Base-by-base conservation (phyloP, 768 basidiomycete genomes). In the Cyathus striatus region DNA sequence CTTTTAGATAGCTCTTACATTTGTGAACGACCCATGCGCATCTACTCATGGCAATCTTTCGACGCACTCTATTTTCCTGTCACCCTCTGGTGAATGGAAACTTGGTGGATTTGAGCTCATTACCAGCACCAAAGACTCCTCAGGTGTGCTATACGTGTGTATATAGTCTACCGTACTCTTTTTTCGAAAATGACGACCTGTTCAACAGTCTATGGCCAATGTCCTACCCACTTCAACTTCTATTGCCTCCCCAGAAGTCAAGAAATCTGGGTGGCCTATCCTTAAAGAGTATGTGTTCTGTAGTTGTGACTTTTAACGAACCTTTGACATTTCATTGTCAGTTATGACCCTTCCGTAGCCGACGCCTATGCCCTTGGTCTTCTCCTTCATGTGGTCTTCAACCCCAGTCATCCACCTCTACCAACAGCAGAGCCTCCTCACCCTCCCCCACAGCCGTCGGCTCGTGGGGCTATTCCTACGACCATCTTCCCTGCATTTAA, bases 41-140 rank as follows among this genome's bases (percentile, higher is more conserved):
- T 90, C 89, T 2, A 88, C 89, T 0, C 92, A 96, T 52, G 93
- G 91, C 17, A 87, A 83, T 50, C 57, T 94, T 43, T 69, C 79
- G 45, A 60, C 76, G n/a, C 73, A 76, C 44, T 81, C 89, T 1
- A 78, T 97, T 45, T 97, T 96, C 57, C 79, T 96, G 40, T 91
- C 95, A 1, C 83, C 86, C 0, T 89, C 91, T 0, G 90, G 95
- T 4, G 96, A 99, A 67, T 98, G 95, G 96, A 90, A 90, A 56
- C 68, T 99, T 6, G 94, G 90, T 16, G 95, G 95, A 1, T 93
- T 98, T 55, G 96, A 99, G 55, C 65, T 95, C 0, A 61, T 96
- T 48, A 92, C 90, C 52, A 89, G 76, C 50, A 75, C 84, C 6
- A 87, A 81, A 52, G 94, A 97, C 41, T 82, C 88, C 12, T 60